Base-by-base conservation (phyloP, 805 yeast genomes). In the Cyberlindnera veronae region DNA sequence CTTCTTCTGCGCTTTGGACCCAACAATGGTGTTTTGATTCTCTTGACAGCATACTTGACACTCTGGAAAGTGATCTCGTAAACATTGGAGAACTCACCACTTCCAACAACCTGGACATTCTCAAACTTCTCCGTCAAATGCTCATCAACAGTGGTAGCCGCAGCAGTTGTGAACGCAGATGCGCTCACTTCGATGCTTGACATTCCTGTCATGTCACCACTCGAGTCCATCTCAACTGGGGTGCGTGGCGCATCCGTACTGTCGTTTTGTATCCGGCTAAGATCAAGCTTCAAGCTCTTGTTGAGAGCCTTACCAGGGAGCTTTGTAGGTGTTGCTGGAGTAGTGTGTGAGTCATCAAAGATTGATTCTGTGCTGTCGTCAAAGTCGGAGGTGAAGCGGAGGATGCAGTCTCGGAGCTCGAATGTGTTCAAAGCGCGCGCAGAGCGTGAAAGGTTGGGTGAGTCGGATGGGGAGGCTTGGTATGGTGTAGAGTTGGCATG, bases 11-110 rank as follows among this genome's bases (percentile, higher is more conserved):
- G 83, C 53, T 71, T 75, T 14, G 75, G 75, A 1, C 84, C 74
- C 45, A 63, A 47, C 24, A 79, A 63, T 22, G 81, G 83, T 37
- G 78, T 76, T 55, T 84, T 87, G 20, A 93, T 79, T 44, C 95
- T 72, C 62, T 93, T 93, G 38, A 93, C 93, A 0, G 98, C 98
- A 61, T 80, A 88, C 53, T 60, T 79, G 34, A 74, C 72, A 38
- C 72, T 69, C 45, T 80, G 79, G 54, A 79, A 84, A 13, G 78
- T 71, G 31, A 91, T 91, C 46, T 84, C 84, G 61, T 79, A 93
- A 14, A 95, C 99, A 17, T 78, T 69, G 3, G 96, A 88, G 55
- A 93, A 93, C 61, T 88, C 95, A 18, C 99, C 98, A 26, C 75
- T 68, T 3, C 96, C 96, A 17, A 91, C 66, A 32, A 81, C 64